Base-by-base conservation (phyloP, 2,329 filamentous ascomycete genomes). In the Arthroderma uncinatum region DNA sequence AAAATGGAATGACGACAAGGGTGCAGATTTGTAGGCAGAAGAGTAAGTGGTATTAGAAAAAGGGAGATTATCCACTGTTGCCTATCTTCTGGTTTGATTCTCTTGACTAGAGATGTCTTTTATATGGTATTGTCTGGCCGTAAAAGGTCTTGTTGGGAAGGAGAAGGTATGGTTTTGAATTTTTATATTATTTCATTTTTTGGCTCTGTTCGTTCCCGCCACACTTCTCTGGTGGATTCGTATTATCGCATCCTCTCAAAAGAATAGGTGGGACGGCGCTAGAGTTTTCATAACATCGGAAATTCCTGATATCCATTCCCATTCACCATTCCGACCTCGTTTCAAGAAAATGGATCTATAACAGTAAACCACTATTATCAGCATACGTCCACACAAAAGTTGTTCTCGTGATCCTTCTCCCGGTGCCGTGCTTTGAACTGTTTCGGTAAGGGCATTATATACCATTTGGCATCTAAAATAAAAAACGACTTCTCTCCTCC, bases 111-210 rank as follows among this genome's bases (percentile, higher is more conserved):
- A 47, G 40, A 25, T n/a, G 47, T 19, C n/a, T 28, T 50, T 10
- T 30, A 6, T 4, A 30, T 25, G 25, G 47, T 34, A 12, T 6
- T 34, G 12, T 6, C n/a, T 34, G 12, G 33, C 33, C 4, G 14
- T 50, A 16, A 33, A 10, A 50, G 23, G 4, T 7, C 6, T 10
- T 34, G 25, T 10, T 50, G 47, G 47, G 14, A 50, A 50, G 3
- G 47, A 50, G 23, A 50, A 23, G 40, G 40, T 25, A 50, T 34
- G 16, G n/a, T 50, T 34, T 50, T 33, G 47, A 50, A 50, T 34
- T 33, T 50, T 50, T 50, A 50, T 19, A 19, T 50, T 50, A 50
- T 50, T 33, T 50, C 47, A 50, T 25, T 47, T 50, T 50, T 50
- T 50, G 25, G 47, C 25, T 50, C 47, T 50, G 47, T n/a, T 16